Evolutionary conservation across 169 alveolate genomes (phyloP).

Genomic region (Plasmodium knowlesi): DNA sequence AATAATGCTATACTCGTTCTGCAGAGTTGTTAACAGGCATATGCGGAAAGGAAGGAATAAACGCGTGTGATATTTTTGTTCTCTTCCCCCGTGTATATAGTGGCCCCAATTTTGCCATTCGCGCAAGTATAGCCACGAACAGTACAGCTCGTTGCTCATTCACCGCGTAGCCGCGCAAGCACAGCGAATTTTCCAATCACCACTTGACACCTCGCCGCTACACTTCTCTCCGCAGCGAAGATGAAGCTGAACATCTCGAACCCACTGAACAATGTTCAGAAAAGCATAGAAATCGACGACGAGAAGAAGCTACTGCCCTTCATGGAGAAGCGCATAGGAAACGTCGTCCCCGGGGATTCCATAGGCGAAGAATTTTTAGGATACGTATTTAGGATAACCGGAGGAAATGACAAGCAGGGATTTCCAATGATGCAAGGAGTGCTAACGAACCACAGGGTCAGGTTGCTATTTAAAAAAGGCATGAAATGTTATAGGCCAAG

Average conservation of each 20-base stretch:
- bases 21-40: background rate
- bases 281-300: constrained; percentile 98
- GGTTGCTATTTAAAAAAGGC: constrained; percentile 91
- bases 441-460: constrained; percentile 90
- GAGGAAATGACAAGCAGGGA: constrained; percentile 99
- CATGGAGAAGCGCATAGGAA: constrained; percentile 98
- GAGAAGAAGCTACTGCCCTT: constrained; percentile 97
- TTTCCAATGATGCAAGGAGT: constrained; percentile 99
- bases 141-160: background rate
- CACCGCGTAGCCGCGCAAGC: background rate
- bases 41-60: background rate
- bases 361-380: constrained; percentile 99
- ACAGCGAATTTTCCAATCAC: background rate
- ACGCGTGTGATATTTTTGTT: background rate
- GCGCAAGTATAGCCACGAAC: background rate
- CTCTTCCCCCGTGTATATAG: background rate
- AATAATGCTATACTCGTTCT: background rate
- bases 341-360: constrained; percentile 97
- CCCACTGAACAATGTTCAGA: constrained; percentile 97
- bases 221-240: constrained; percentile 52
- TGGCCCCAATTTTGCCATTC: background rate
- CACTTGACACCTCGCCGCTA: background rate
- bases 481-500: constrained; percentile 98
- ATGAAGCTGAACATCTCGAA: constrained; percentile 96
- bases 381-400: constrained; percentile 93